Evolutionary conservation across 306 rosid species (phyloP).

Genomic region (Calophaca sinica): DNA sequence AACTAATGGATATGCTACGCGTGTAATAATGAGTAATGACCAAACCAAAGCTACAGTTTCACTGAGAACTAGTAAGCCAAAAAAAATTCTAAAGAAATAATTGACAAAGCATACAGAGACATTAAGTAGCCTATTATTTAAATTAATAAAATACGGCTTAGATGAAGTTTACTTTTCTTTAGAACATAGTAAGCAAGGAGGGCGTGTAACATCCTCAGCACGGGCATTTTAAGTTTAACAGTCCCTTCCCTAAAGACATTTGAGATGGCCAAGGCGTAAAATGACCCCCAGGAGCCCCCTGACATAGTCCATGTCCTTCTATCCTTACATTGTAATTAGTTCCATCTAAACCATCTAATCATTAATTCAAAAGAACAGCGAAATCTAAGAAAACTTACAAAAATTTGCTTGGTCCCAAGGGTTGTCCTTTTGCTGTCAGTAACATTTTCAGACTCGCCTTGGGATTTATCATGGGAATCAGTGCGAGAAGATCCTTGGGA

Average conservation of each 20-base stretch:
- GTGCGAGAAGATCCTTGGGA: conserved; percentile 42
- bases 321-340: conserved; percentile 44
- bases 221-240: conserved; percentile 1
- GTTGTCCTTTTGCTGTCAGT: conserved; percentile 45
- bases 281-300: not conserved
- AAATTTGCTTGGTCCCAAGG: conserved; percentile 50
- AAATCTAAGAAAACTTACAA: conserved; percentile 56
- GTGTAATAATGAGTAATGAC: not conserved
- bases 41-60: conserved; percentile 3
- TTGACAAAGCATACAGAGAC: not conserved
- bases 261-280: conserved; percentile 17
- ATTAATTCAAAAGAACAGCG: not conserved
- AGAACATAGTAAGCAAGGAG: not conserved
- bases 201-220: not conserved
- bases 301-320: not conserved
- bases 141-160: not conserved
- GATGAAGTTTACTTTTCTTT: conserved; percentile 17
- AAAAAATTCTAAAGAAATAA: conserved; percentile 1
- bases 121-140: not conserved
- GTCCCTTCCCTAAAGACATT: conserved; percentile 11
- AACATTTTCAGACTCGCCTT: conserved; percentile 44
- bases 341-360: not conserved
- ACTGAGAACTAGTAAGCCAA: not conserved
- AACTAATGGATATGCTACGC: not conserved
- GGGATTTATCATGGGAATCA: conserved; percentile 48